Conservation (phyloP, 768 basidiomycete species). For the Boletus sensibilis region DNA sequence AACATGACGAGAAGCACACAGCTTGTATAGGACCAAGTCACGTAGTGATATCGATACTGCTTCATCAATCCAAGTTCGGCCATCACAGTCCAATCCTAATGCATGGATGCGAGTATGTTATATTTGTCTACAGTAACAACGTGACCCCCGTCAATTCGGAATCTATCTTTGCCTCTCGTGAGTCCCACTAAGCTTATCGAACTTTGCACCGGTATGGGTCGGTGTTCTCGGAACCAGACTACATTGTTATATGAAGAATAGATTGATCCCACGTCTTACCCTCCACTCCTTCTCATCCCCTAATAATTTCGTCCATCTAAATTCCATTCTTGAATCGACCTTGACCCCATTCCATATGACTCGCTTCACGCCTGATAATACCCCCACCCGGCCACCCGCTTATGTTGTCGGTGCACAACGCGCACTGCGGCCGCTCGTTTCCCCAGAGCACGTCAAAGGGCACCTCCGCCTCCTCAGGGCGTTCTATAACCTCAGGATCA, state of each 20-base stretch:
- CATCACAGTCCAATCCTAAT: background rate
- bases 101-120: background rate
- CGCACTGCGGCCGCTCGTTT: conserved; percentile 30
- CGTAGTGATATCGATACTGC: background rate
- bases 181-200: conserved; percentile 1
- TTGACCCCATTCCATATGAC: background rate
- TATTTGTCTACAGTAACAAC: background rate
- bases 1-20: conserved; percentile 3
- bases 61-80: background rate
- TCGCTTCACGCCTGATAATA: background rate
- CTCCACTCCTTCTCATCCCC: background rate
- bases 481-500: conserved; percentile 31
- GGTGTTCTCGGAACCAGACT: background rate
- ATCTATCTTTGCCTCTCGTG: background rate
- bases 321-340: background rate
- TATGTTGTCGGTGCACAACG: conserved; percentile 24
- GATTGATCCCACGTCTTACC: conserved; percentile 9
- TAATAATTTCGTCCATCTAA: background rate
- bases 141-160: background rate
- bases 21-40: conserved; percentile 2
- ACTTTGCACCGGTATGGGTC: conserved; percentile 6
- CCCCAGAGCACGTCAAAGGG: conserved; percentile 30
- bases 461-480: conserved; percentile 36
- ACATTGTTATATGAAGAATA: conserved; percentile 8
- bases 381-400: background rate